A percentile compares a stretch with the other conserved stretches of the same genome.
These are phyloP conservation scores for Umbelopsis vinacea DNA, from an alignment of 192 early-diverging fungal species.

Conservation along the genomic window DNA sequence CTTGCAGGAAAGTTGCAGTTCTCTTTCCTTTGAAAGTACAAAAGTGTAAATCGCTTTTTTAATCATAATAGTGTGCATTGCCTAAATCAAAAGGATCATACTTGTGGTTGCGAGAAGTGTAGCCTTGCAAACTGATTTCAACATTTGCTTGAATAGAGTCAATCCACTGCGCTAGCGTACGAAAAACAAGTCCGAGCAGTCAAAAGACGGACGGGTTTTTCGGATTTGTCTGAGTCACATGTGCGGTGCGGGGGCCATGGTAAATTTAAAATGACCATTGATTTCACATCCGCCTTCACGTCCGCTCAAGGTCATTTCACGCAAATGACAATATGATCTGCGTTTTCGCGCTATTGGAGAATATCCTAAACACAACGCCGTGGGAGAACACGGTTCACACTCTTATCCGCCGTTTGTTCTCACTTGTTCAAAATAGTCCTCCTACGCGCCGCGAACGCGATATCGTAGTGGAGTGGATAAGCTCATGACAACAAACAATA, in stretches of 20 bases:
- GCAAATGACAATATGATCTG: too few species aligned
- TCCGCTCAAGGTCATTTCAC: too few species aligned
- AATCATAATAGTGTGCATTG: background rate
- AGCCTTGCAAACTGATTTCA: slow-evolving; percentile 12
- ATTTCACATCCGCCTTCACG: too few species aligned
- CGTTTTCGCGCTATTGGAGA: too few species aligned
- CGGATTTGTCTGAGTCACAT: too few species aligned
- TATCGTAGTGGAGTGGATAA: background rate
- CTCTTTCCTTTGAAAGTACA: background rate
- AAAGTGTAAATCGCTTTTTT: too few species aligned
- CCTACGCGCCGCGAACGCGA: background rate
- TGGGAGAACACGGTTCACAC: background rate
- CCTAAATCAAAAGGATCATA: background rate
- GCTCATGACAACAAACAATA: background rate
- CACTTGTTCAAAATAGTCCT: background rate
- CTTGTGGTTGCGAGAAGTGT: background rate
- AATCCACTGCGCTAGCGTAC: too few species aligned
- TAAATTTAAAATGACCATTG: too few species aligned
- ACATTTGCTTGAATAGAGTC: background rate
- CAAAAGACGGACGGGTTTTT: too few species aligned
- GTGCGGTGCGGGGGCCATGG: too few species aligned
- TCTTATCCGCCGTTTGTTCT: background rate
- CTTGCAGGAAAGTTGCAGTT: slow-evolving; percentile 2
- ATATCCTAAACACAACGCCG: background rate
- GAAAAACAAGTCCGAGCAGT: too few species aligned